Conservation (phyloP, 148 eudicot species). For the Spergularia marina region DNA sequence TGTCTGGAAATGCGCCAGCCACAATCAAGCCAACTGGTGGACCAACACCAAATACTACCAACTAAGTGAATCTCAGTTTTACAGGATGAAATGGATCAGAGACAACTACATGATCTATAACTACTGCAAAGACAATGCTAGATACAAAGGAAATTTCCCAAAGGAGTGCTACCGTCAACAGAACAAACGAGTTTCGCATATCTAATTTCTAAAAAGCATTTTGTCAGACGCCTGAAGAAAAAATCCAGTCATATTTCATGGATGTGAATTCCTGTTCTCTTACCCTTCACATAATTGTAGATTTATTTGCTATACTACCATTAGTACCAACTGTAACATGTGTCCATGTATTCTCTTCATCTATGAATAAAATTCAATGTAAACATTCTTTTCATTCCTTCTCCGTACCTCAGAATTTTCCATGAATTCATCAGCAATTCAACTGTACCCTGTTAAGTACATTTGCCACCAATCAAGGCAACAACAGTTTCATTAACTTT, state of each 20-base stretch:
- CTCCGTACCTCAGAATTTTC: too few species aligned
- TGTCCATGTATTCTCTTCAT: neutral
- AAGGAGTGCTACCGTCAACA: constrained; percentile 53
- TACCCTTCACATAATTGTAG: neutral
- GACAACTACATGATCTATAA: constrained; percentile 54
- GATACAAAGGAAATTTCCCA: constrained; percentile 45
- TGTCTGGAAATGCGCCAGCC: constrained; percentile 34
- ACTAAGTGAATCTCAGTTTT: constrained; percentile 29
- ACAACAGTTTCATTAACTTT: too few species aligned
- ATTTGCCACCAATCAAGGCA: too few species aligned
- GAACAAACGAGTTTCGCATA: constrained; percentile 11
- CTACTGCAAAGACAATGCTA: constrained; percentile 49
- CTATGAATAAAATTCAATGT: neutral
- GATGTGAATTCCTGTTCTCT: neutral
- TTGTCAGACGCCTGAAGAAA: neutral
- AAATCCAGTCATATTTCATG: too few species aligned
- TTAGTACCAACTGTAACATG: too few species aligned
- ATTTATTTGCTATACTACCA: neutral
- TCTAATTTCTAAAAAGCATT: neutral
- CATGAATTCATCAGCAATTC: too few species aligned
- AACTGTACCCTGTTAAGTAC: too few species aligned
- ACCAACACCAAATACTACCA: constrained; percentile 21
- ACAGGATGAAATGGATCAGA: constrained; percentile 44
- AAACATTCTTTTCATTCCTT: too few species aligned
- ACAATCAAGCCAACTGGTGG: constrained; percentile 44